These are phyloP conservation scores for Phytophthora cactorum DNA, from an alignment of 352 stramenopile genomes.

Conservation along the genomic window DNA sequence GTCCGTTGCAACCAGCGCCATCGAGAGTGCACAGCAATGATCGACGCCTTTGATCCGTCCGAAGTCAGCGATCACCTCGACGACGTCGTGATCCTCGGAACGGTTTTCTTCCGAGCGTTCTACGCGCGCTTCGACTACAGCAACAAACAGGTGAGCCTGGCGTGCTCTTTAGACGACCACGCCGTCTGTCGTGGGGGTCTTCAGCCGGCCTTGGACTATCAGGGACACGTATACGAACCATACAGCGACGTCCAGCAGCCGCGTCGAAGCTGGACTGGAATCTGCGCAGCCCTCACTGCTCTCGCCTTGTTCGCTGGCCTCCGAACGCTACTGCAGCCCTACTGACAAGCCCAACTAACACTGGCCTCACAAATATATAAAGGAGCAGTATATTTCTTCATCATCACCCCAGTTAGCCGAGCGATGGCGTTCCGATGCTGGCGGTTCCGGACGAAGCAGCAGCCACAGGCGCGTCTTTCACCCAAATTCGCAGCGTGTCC, in stretches of 20 bases:
- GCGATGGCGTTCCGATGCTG: constrained; percentile 16
- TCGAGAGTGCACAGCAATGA: constrained; percentile 27
- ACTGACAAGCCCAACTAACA: not conserved
- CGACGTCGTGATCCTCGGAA: constrained; percentile 22
- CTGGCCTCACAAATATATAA: constrained; percentile 8
- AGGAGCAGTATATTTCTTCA: constrained; percentile 18
- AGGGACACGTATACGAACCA: constrained; percentile 6
- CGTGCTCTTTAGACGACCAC: constrained; percentile 18
- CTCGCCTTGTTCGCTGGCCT: constrained; percentile 16
- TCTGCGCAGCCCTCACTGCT: constrained; percentile 12
- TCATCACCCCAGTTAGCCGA: constrained; percentile 26
- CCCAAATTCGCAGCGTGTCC: constrained; percentile 77
- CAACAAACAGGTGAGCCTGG: constrained; percentile 21
- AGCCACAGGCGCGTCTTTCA: constrained; percentile 52
- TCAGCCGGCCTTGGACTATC: constrained; percentile 21
- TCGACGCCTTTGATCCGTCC: constrained; percentile 22
- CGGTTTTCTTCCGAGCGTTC: constrained; percentile 30
- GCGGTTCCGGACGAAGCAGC: constrained; percentile 6
- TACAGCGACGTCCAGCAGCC: not conserved
- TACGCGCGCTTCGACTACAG: constrained; percentile 32
- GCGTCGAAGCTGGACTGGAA: constrained; percentile 2
- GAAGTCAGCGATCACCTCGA: constrained; percentile 20
- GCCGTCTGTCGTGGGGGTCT: constrained; percentile 14
- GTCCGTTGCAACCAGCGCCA: constrained; percentile 26
- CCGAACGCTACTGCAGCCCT: constrained; percentile 10